phyloP scores from a whole-genome alignment of 2,329 filamentous ascomycete genomes.

The Pestalotiopsis sp. region DNA sequence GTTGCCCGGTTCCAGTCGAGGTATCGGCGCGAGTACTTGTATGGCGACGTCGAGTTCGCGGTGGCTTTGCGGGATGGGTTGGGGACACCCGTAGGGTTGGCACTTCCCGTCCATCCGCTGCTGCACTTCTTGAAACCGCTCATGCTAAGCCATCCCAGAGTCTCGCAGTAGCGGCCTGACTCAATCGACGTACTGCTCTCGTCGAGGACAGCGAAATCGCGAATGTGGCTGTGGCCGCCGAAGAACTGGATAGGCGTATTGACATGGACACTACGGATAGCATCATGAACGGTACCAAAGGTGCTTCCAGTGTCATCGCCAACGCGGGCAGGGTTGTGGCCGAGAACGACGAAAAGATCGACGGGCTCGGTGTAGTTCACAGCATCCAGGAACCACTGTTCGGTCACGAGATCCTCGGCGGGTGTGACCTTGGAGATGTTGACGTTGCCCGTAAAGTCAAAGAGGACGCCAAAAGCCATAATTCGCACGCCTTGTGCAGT shows the following conservation, averaged over 20 bases:
- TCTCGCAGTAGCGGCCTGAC: slow-evolving; percentile 67
- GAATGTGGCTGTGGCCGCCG: slow-evolving; percentile 64
- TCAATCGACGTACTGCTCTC: slow-evolving; percentile 63
- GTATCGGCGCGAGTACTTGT: slow-evolving; percentile 61
- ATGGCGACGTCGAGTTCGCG: slow-evolving; percentile 39
- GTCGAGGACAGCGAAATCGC: slow-evolving; percentile 68
- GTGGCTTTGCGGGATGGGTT: slow-evolving; percentile 38
- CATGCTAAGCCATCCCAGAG: slow-evolving; percentile 68
- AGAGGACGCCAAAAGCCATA: slow-evolving; percentile 49
- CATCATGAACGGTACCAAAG: slow-evolving; percentile 51
- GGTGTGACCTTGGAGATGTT: slow-evolving; percentile 64
- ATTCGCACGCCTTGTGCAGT: slow-evolving; percentile 44
- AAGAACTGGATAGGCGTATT: slow-evolving; percentile 66
- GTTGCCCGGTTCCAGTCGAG: slow-evolving; percentile 71
- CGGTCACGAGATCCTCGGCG: slow-evolving; percentile 51
- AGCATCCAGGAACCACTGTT: slow-evolving; percentile 64
- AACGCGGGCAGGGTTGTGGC: slow-evolving; percentile 62
- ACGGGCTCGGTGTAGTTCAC: slow-evolving; percentile 56
- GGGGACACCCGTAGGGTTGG: slow-evolving; percentile 10
- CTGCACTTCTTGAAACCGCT: slow-evolving; percentile 55
- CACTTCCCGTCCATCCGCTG: slow-evolving; percentile 41
- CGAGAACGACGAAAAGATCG: slow-evolving; percentile 66
- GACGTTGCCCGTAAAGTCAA: slow-evolving; percentile 58
- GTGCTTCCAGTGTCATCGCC: slow-evolving; percentile 45
- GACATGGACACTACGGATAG: slow-evolving; percentile 60